Evolutionary conservation across 371 early-diverging fungal genomes (phyloP).

Genomic region (Apophysomyces sp.): DNA sequence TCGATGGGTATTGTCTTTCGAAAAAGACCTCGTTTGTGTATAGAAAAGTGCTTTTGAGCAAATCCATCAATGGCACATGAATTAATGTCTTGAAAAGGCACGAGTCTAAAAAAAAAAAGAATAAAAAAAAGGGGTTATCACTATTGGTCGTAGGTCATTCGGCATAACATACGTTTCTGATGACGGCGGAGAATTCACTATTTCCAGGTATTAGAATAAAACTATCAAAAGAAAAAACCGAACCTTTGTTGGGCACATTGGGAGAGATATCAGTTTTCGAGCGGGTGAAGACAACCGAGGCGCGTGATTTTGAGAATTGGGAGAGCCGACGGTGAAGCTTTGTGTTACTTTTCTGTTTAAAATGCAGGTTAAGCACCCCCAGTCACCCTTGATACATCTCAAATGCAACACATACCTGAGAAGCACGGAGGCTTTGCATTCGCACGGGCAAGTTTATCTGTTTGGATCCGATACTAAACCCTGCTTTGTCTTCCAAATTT

Average conservation of each 20-base stretch:
- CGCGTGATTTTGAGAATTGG: neutral
- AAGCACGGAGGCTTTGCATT: conserved; percentile 2
- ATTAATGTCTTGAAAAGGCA: conserved; percentile 70
- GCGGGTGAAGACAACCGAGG: conserved; percentile 1
- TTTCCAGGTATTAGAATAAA: conserved; percentile 8
- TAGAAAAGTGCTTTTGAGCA: conserved; percentile 89
- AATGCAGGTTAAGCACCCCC: neutral
- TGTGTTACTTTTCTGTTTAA: neutral
- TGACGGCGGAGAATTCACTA: conserved; percentile 9
- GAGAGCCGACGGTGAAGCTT: neutral
- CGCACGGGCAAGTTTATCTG: conserved; percentile 3
- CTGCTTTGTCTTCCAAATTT: neutral
- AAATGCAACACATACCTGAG: neutral
- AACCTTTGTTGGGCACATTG: conserved; percentile 2
- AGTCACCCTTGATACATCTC: neutral
- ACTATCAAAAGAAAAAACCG: neutral
- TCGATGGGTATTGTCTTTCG: conserved; percentile 85
- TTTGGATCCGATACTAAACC: neutral
- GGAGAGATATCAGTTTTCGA: neutral
- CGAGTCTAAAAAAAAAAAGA: conserved; percentile 23
- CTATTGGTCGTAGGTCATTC: neutral
- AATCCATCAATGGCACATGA: conserved; percentile 89
- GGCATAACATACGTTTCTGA: conserved; percentile 8
- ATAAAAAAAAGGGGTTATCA: neutral
- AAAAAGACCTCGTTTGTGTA: conserved; percentile 84